Conservation (phyloP, 345 rosid species). For the Clausena lansium region DNA sequence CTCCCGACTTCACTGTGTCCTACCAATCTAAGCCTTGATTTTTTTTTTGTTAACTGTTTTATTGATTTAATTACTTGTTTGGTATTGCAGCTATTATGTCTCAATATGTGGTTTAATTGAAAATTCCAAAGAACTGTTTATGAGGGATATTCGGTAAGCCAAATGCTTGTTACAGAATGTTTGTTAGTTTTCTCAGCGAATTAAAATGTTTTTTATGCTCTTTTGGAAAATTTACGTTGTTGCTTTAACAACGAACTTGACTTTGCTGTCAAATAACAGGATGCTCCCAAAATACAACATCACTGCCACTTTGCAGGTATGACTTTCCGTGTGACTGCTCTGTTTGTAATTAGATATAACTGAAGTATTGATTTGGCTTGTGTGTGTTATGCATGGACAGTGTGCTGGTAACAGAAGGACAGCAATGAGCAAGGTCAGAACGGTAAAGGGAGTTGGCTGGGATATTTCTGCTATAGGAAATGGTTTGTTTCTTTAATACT, state of each 20-base stretch:
- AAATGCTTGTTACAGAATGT: not conserved
- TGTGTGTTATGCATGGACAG: constrained; percentile 31
- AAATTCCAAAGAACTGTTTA: constrained; percentile 49
- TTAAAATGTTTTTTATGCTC: not conserved
- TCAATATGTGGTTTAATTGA: constrained; percentile 49
- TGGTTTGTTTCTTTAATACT: constrained; percentile 44
- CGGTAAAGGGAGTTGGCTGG: constrained; percentile 97
- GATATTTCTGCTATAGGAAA: constrained; percentile 89
- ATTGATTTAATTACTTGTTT: constrained; percentile 16
- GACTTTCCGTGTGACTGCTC: not conserved
- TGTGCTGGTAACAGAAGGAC: constrained; percentile 99
- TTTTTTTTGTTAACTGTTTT: not conserved
- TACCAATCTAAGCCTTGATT: not conserved
- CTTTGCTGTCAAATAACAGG: constrained; percentile 39
- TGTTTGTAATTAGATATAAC: not conserved
- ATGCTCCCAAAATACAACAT: constrained; percentile 73
- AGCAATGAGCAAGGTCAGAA: constrained; percentile 83
- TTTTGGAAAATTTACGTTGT: not conserved
- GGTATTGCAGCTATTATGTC: constrained; percentile 55
- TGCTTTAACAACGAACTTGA: constrained; percentile 3
- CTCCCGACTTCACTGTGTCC: not conserved
- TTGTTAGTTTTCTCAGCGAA: not conserved
- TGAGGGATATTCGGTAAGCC: constrained; percentile 73
- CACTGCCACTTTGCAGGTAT: constrained; percentile 83
- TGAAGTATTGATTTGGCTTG: constrained; percentile 12